Evolutionary conservation across 2,329 filamentous ascomycete species (phyloP), one percentile per base, ranked within the genome.

Genomic region (Metarhizium robertsii): DNA sequence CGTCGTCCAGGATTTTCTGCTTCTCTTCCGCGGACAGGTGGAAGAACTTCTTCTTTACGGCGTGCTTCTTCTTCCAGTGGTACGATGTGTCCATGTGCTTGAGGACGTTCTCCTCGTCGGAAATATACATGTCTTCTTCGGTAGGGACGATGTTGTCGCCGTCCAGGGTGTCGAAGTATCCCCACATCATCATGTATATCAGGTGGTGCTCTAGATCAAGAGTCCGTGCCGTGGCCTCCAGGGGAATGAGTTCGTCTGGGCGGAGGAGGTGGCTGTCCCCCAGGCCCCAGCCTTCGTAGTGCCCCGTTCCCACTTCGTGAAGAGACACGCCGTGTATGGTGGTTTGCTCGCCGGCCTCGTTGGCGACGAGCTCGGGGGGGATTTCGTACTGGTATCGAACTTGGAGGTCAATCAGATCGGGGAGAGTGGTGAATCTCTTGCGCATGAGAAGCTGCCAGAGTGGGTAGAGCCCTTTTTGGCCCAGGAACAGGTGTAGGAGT

Each of bases 391-490:
- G 75, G 68, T 86, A 87, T 20, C 78, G 74, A 5, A 86, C 68
- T 63, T 78, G 81, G 58, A 83, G 74, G 53, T 75, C 69, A n/a
- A 86, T 53, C 3, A 84, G 63, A 48, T 88, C 83, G 2, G 73
- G 53, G 1, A 73, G 60, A 4, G 68, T 74, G 14, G 72, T 71
- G 64, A 79, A 79, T n/a, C 69, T 72, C 58, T 79, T 78, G 45
- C 81, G 74, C 50, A 80, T 76, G 34, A 94, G 71, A 2, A 86
- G 70, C 48, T 79, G 71, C 74, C 79, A 85, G 4, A 89, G 71
- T n/a, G 75, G 69, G 6, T 72, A 76, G 18, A 87, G 68, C 10
- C 67, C 74, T 29, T 73, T 75, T 62, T 87, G 83, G 14, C 80
- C 82, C 46, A 89, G 67, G 55, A 89, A 72, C 32, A 87, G 69